Conservation (phyloP, 2,329 filamentous ascomycete genomes). For the Phyllosticta capitalensis region DNA sequence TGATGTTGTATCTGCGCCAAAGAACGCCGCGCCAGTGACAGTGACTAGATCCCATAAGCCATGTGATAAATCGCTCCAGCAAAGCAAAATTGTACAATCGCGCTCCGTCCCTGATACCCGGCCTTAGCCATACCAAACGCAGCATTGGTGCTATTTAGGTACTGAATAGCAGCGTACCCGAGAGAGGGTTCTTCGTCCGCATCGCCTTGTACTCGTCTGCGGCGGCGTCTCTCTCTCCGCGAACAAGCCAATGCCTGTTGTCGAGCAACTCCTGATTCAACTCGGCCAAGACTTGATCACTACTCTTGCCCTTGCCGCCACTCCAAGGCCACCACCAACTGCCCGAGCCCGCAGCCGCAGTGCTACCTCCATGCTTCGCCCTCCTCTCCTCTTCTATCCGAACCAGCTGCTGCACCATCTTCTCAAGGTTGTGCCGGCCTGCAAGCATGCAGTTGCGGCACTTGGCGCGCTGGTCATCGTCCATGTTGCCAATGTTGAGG, state of each 20-base stretch:
- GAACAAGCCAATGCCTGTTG: background rate
- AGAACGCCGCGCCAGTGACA: background rate
- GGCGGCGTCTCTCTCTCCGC: background rate
- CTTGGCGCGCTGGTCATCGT: conserved; percentile 41
- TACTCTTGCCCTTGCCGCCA: background rate
- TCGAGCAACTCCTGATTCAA: background rate
- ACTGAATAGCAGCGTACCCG: background rate
- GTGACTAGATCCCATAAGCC: background rate
- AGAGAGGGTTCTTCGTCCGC: background rate
- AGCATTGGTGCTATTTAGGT: background rate
- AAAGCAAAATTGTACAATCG: background rate
- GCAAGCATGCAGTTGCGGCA: conserved; percentile 71
- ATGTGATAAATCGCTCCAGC: background rate
- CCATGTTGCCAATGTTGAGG: conserved; percentile 19
- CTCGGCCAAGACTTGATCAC: background rate
- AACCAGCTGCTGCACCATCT: conserved; percentile 64
- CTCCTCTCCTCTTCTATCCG: conserved; percentile 30
- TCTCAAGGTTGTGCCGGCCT: conserved; percentile 71
- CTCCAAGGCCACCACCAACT: background rate
- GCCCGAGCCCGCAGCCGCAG: background rate
- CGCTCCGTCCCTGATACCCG: background rate
- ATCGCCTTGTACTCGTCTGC: background rate
- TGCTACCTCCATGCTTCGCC: conserved; percentile 4
- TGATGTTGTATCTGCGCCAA: background rate
- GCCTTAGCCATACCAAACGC: background rate